Evolutionary conservation across 116 monocot species (phyloP).

Genomic region (Cymodocea nodosa): DNA sequence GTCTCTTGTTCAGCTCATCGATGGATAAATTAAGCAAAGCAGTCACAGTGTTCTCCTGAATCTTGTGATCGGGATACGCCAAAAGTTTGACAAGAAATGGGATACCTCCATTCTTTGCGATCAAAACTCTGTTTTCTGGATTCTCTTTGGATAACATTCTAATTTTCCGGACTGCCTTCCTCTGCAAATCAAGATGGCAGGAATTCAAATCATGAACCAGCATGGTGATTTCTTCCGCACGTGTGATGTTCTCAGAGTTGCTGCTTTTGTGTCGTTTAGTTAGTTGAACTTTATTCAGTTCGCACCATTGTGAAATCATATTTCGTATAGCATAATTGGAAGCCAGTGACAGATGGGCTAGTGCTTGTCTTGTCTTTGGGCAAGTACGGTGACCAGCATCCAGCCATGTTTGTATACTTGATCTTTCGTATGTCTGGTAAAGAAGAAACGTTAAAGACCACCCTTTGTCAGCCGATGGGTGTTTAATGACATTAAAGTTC

Average conservation of each 20-base stretch:
- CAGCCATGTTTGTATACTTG: constrained; percentile 40
- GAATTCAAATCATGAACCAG: constrained; percentile 29
- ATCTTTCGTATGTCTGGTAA: constrained; percentile 36
- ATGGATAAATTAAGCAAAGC: constrained; percentile 51
- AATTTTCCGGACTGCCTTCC: constrained; percentile 33
- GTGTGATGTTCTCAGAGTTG: constrained; percentile 4
- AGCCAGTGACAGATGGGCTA: constrained; percentile 25
- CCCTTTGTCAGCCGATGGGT: no score
- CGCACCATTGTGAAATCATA: constrained; percentile 38
- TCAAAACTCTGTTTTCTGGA: constrained; percentile 22
- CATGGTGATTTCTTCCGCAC: constrained; percentile 14
- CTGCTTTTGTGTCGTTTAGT: constrained; percentile 9
- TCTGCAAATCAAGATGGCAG: constrained; percentile 26
- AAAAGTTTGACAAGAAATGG: constrained; percentile 20
- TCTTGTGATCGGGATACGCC: constrained; percentile 23
- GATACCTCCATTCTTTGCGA: constrained; percentile 33
- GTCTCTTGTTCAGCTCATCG: constrained; percentile 34
- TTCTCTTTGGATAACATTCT: constrained; percentile 34
- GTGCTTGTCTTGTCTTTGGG: constrained; percentile 29
- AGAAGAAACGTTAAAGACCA: background rate
- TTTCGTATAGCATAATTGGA: constrained; percentile 39
- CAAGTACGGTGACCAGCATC: constrained; percentile 36
- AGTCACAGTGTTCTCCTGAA: constrained; percentile 52
- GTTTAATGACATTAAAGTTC: no score
- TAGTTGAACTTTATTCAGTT: constrained; percentile 29